Evolutionary conservation across 202 grass and related monocot species (phyloP), one percentile per base, ranked within the genome.

Genomic region (Musa balbisiana): DNA sequence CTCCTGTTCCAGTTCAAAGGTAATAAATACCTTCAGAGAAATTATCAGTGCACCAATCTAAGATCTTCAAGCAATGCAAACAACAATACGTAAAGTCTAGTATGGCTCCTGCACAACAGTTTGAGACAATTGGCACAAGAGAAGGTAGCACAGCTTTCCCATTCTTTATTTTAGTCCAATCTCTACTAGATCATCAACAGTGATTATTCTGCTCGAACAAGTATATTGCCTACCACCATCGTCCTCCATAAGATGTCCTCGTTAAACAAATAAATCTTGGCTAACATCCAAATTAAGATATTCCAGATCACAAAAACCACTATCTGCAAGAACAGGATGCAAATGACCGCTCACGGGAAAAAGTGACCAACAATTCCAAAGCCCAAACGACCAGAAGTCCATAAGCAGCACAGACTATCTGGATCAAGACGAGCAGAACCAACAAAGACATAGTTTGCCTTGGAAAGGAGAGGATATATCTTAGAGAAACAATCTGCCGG

Each of bases 151-250:
- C 33, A 43, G 33, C 33, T 26, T 11, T 15, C 24, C 63, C 11
- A 25, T 65, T 26, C 25, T 65, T 65, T 8, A 12, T 12, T 20
- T 65, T 27, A 23, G 33, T 65, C 22, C 63, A 27, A 26, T 29
- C 21, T 29, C 24, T 65, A 65, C 63, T 24, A 65, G 12, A 6
- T 49, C 33, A 43, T 50, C 17, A 33, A 20, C 10, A 49, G 50
- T 50, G 27, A 69, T 69, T n/a, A 69, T 49, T 29, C 29, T 49
- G 33, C 66, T 69, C 27, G 29, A 69, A 8, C 15, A 22, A 69
- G 49, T 49, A 69, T 49, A 19, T n/a, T 69, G 33, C 66, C 27
- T 69, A 69, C 29, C 66, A 69, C 16, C 16, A 69, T 64, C 62
- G 23, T 64, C 62, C n/a, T 20, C 8, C 9, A 64, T 11, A 23